Evolutionary conservation across 2,329 filamentous ascomycete species (phyloP), one percentile per base, ranked within the genome.

Genomic region (Alternaria sp.): DNA sequence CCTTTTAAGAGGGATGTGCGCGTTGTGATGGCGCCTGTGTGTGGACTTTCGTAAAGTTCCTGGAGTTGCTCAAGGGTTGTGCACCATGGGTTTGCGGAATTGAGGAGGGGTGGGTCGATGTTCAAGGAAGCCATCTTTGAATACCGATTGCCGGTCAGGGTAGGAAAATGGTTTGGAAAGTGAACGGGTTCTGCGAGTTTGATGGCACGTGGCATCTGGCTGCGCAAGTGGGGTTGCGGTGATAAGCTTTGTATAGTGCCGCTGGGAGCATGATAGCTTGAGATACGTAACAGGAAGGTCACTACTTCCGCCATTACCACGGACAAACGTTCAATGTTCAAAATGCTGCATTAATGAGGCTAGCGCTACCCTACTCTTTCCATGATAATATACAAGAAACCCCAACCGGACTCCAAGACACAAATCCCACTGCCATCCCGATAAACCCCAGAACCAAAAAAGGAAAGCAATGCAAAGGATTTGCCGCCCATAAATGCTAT

Each of bases 81-180:
- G 25, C 91, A 91, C 91, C 91, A 94, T 0, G 92, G 92, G 54
- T 87, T 90, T 28, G 92, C 88, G 1, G 91, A 91, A 80, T 94
- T 94, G 67, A 94, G 82, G 7, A 95, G 82, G 0, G 90, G 90
- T 1, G 90, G 90, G 46, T 21, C 21, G 21, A 21, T 21, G 21
- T 21, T 21, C 21, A 21, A 21, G 21, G 21, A 21, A 21, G 21
- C 21, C 21, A 21, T 21, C 3, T 21, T 21, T 5, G 21, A 21
- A 21, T 21, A 21, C 21, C 3, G 21, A 21, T 21, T 21, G 21
- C 21, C 5, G 21, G 21, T 21, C 21, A 21, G 21, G 3, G 21
- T 21, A 21, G 5, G 21, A 21, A 21, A 21, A 21, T 21, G 21
- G 3, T 21, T 5, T 21, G 21, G 21, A 21, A 21, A 21, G 21